A percentile compares a stretch with the other conserved stretches of the same genome.
These are phyloP conservation scores for Bathelium albidoporum DNA, from an alignment of 495 filamentous ascomycete species.

Conservation along the genomic window DNA sequence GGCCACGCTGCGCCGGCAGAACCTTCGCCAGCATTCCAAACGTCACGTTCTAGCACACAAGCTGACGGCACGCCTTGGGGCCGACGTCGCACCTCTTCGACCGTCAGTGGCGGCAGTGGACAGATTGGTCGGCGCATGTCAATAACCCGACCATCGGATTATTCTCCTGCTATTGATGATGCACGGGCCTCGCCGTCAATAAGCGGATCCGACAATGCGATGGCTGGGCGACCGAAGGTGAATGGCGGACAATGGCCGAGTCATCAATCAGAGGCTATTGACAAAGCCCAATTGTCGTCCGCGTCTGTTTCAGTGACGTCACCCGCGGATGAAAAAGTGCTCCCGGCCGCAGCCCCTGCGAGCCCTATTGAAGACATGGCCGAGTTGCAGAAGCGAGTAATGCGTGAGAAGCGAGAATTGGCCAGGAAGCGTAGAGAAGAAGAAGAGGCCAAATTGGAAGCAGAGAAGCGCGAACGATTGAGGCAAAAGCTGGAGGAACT, in stretches of 20 bases:
- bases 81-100: constrained; percentile 82
- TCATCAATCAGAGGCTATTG: background rate
- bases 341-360: constrained; percentile 19
- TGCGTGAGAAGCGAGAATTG: constrained; percentile 63
- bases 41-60: constrained; percentile 51
- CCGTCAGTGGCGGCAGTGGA: constrained; percentile 84
- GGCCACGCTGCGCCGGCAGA: constrained; percentile 68
- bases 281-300: constrained; percentile 14
- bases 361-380: constrained; percentile 30
- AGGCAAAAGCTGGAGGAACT: constrained; percentile 70
- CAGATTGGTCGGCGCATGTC: constrained; percentile 51
- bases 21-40: constrained; percentile 85
- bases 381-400: constrained; percentile 66
- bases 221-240: constrained; percentile 11
- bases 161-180: constrained; percentile 38
- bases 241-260: background rate
- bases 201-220: constrained; percentile 22
- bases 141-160: constrained; percentile 38
- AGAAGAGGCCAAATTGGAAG: constrained; percentile 71
- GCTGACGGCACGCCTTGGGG: constrained; percentile 59
- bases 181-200: constrained; percentile 40
- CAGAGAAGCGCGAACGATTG: constrained; percentile 70
- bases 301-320: constrained; percentile 14
- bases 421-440: constrained; percentile 71
- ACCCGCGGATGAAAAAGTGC: constrained; percentile 23